Percentiles rank a stretch among this genome's conserved stretches.
Evolutionary conservation across 495 filamentous ascomycete species (phyloP).

Genomic region (Aspergillus diversus): DNA sequence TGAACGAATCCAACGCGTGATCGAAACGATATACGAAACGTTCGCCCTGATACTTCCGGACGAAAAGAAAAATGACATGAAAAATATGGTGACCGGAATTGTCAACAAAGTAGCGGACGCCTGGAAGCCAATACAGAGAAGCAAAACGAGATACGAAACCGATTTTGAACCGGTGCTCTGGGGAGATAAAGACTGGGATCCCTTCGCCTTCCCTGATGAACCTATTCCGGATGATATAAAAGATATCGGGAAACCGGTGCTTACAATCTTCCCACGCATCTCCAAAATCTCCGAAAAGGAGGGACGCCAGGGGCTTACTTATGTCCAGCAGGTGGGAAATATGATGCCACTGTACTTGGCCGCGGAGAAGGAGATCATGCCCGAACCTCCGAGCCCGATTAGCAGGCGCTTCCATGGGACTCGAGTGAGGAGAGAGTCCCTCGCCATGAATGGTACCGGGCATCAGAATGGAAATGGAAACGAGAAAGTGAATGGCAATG

Average conservation of each 20-base stretch:
- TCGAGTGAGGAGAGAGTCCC: neutral
- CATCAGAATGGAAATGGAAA: slow-evolving; percentile 1
- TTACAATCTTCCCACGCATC: slow-evolving; percentile 13
- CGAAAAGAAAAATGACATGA: slow-evolving; percentile 15
- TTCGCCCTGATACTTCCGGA: slow-evolving; percentile 21
- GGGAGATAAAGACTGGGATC: slow-evolving; percentile 15
- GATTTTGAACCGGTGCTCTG: slow-evolving; percentile 22
- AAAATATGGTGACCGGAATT: slow-evolving; percentile 10
- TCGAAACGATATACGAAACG: slow-evolving; percentile 17
- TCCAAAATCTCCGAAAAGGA: neutral
- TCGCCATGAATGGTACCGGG: neutral
- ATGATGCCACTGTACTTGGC: slow-evolving; percentile 6
- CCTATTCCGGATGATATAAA: too few species aligned
- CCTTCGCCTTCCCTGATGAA: slow-evolving; percentile 17
- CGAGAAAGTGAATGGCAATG: neutral
- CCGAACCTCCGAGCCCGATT: slow-evolving; percentile 2
- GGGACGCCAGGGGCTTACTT: neutral
- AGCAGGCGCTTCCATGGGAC: slow-evolving; percentile 8
- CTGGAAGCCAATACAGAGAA: slow-evolving; percentile 24
- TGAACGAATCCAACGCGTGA: slow-evolving; percentile 16
- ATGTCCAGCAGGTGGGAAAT: slow-evolving; percentile 7
- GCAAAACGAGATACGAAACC: slow-evolving; percentile 21
- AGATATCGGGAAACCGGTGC: neutral
- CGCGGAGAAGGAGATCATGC: slow-evolving; percentile 4
- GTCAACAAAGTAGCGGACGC: slow-evolving; percentile 24